Percentiles rank a stretch among this genome's conserved stretches.
These are phyloP conservation scores for Fusarium aywerte DNA, from an alignment of 2,329 filamentous ascomycete genomes.

Conservation along the genomic window DNA sequence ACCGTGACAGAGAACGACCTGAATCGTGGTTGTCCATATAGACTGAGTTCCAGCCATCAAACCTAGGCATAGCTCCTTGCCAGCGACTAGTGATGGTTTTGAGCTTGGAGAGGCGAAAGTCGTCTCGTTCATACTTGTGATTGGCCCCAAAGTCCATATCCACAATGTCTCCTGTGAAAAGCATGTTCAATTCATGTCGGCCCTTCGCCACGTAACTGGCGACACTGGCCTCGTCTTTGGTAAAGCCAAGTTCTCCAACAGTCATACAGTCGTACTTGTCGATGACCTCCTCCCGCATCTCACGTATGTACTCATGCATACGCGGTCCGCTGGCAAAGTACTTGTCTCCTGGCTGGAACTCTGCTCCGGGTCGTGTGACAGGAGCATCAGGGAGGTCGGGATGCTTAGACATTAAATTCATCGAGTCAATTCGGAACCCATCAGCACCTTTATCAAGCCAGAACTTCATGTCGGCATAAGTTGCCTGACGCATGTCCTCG, in stretches of 20 bases:
- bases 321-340: constrained; percentile 65
- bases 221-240: constrained; percentile 55
- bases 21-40: constrained; percentile 69
- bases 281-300: constrained; percentile 53
- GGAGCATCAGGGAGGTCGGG: constrained; percentile 65
- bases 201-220: constrained; percentile 60
- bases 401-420: constrained; percentile 71
- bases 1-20: constrained; percentile 62
- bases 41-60: constrained; percentile 60
- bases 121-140: constrained; percentile 55
- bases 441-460: constrained; percentile 78
- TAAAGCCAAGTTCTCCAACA: constrained; percentile 50
- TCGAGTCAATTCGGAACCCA: constrained; percentile 76
- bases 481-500: constrained; percentile 69
- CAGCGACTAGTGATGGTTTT: constrained; percentile 51
- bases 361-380: constrained; percentile 49
- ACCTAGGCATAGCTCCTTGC: constrained; percentile 52
- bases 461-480: constrained; percentile 76
- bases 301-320: constrained; percentile 57
- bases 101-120: constrained; percentile 51
- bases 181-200: constrained; percentile 50
- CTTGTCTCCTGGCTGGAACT: constrained; percentile 52
- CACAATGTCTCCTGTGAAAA: constrained; percentile 45
- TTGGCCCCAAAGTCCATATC: constrained; percentile 48
- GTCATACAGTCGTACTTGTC: constrained; percentile 65